phyloP scores from a whole-genome alignment of 805 yeast genomes.

The Starmerella floricola region DNA sequence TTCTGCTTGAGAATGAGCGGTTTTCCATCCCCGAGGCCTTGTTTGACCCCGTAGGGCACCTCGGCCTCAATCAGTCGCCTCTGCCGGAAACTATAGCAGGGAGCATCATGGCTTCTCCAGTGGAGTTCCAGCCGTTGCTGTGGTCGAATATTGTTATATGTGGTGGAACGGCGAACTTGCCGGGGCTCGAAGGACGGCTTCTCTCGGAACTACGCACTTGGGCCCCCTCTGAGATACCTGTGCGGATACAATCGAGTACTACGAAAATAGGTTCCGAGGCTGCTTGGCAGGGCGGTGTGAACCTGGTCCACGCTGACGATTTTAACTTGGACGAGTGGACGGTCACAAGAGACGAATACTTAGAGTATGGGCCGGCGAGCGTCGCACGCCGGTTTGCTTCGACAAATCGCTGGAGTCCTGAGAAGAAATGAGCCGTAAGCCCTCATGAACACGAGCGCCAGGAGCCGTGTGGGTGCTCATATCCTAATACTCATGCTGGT shows the following conservation, averaged over 20 bases:
- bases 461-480: no score
- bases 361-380: slow-evolving; percentile 55
- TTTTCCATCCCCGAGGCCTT: slow-evolving; percentile 78
- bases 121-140: slow-evolving; percentile 53
- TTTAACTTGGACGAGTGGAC: slow-evolving; percentile 34
- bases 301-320: slow-evolving; percentile 31
- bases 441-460: no score
- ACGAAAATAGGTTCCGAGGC: slow-evolving; percentile 32
- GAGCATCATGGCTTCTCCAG: slow-evolving; percentile 58
- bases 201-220: slow-evolving; percentile 26
- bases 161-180: slow-evolving; percentile 71
- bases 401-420: slow-evolving; percentile 8
- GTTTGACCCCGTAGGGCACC: slow-evolving; percentile 66
- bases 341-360: slow-evolving; percentile 67
- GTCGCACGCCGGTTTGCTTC: slow-evolving; percentile 10
- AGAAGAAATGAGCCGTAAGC: neutral
- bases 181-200: slow-evolving; percentile 55
- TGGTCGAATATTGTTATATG: slow-evolving; percentile 65
- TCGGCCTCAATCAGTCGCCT: slow-evolving; percentile 70
- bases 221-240: slow-evolving; percentile 27
- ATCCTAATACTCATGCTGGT: no score
- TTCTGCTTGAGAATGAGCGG: slow-evolving; percentile 68
- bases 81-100: slow-evolving; percentile 59
- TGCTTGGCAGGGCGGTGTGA: slow-evolving; percentile 49
- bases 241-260: slow-evolving; percentile 26